Evolutionary conservation across 2,329 filamentous ascomycete genomes (phyloP).

Genomic region (Magnaporthiopsis poae): DNA sequence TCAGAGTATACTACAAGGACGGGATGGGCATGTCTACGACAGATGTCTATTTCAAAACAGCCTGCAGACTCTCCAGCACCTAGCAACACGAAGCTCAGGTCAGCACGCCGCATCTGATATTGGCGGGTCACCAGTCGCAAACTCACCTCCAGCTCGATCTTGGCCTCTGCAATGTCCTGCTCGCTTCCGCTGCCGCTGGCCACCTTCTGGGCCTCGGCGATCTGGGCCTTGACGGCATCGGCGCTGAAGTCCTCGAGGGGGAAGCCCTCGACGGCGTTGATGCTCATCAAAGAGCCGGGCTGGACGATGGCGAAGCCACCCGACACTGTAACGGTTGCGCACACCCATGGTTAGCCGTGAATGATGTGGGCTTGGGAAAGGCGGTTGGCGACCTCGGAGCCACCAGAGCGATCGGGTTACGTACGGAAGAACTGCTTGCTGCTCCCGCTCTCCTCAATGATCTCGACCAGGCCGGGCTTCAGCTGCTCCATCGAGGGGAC

Average conservation of each 20-base stretch:
- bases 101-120: not conserved
- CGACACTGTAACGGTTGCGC: conserved; percentile 55
- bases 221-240: conserved; percentile 80
- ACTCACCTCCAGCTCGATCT: conserved; percentile 92
- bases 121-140: not conserved
- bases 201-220: conserved; percentile 92
- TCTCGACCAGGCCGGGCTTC: conserved; percentile 89
- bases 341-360: not conserved
- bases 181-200: conserved; percentile 82
- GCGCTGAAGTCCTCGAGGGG: conserved; percentile 90
- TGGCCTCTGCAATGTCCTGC: conserved; percentile 95
- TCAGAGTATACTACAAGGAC: conserved; percentile 21
- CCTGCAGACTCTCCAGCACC: conserved; percentile 77
- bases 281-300: conserved; percentile 87
- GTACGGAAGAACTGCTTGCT: conserved; percentile 97
- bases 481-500: conserved; percentile 98
- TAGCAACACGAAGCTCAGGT: conserved; percentile 23
- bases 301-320: conserved; percentile 96
- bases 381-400: not conserved
- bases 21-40: conserved; percentile 24
- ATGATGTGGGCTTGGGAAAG: not conserved
- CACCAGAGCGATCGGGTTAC: conserved; percentile 27
- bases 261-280: conserved; percentile 96
- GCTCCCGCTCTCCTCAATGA: conserved; percentile 82
- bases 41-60: conserved; percentile 64